These are phyloP conservation scores for Boletus barrowsii DNA, from an alignment of 768 basidiomycete species.

Conservation along the genomic window DNA sequence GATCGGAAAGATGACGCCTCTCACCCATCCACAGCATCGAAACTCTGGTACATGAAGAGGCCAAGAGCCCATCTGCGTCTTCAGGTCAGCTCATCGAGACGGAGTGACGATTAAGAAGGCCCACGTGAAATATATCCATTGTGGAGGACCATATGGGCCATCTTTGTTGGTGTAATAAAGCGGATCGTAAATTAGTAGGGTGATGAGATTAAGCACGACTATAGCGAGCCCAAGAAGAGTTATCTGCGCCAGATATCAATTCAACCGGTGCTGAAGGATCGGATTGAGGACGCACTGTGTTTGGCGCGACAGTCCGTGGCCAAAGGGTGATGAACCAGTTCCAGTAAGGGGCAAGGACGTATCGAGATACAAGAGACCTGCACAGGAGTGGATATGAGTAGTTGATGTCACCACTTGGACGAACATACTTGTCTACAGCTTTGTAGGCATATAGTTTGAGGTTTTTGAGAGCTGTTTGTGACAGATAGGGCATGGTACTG, in stretches of 20 bases:
- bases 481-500: conserved; percentile 58
- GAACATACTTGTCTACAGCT: conserved; percentile 68
- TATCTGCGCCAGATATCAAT: conserved; percentile 54
- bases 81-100: neutral
- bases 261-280: neutral
- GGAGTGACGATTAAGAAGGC: conserved; percentile 25
- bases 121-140: conserved; percentile 90
- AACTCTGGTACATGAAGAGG: conserved; percentile 86
- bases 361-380: conserved; percentile 74
- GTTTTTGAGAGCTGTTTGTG: conserved; percentile 62
- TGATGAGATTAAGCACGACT: conserved; percentile 80
- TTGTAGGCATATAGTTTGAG: conserved; percentile 78
- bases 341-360: conserved; percentile 85
- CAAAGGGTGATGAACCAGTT: conserved; percentile 87
- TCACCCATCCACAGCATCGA: conserved; percentile 88
- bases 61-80: conserved; percentile 75
- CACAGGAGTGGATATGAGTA: neutral
- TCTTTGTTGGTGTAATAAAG: conserved; percentile 67
- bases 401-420: neutral
- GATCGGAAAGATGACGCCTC: conserved; percentile 12
- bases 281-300: conserved; percentile 59
- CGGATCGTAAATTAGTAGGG: conserved; percentile 83
- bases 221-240: conserved; percentile 82
- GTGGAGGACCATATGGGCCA: conserved; percentile 59
- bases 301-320: conserved; percentile 83